Evolutionary conservation across 1,284 basidiomycete species (phyloP).

Genomic region (Ceratobasidium sp.): DNA sequence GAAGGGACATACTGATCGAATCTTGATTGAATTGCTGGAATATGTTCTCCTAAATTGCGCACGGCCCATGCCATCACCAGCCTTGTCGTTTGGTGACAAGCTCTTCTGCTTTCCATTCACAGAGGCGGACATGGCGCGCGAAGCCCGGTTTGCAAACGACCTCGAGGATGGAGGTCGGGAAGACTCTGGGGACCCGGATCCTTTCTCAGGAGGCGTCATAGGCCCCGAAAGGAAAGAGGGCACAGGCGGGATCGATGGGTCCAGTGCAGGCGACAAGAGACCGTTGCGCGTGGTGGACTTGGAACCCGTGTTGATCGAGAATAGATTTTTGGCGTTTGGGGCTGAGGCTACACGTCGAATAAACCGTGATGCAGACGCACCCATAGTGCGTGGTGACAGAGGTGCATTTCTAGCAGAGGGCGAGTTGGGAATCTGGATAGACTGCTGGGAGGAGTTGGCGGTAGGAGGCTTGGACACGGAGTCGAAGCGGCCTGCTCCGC

Average conservation of each 20-base stretch:
- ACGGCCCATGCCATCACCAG: slow-evolving; percentile 57
- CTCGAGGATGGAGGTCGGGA: slow-evolving; percentile 27
- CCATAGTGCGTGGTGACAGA: slow-evolving; percentile 28
- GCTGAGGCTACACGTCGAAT: slow-evolving; percentile 95
- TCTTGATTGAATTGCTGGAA: slow-evolving; percentile 97
- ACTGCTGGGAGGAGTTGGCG: slow-evolving; percentile 45
- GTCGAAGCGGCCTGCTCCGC: slow-evolving; percentile 59
- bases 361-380: slow-evolving; percentile 72
- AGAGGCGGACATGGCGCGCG: slow-evolving; percentile 34
- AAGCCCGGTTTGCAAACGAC: slow-evolving; percentile 32
- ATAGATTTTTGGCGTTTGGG: slow-evolving; percentile 93
- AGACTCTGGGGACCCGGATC: slow-evolving; percentile 40
- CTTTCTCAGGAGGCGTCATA: slow-evolving; percentile 39
- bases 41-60: slow-evolving; percentile 91
- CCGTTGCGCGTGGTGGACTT: slow-evolving; percentile 74
- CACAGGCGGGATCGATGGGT: slow-evolving; percentile 52
- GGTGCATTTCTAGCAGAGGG: slow-evolving; percentile 43
- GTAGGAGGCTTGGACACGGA: slow-evolving; percentile 61
- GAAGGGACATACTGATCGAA: slow-evolving; percentile 72
- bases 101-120: slow-evolving; percentile 41
- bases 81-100: slow-evolving; percentile 46
- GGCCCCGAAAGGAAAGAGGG: slow-evolving; percentile 45
- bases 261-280: slow-evolving; percentile 68
- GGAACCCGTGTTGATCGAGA: slow-evolving; percentile 65
- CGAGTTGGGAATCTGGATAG: slow-evolving; percentile 43